Evolutionary conservation across 164 flowering plant genomes (phyloP), one percentile per base, ranked within the genome.

Genomic region (Kalanchoe fedtschenkoi): DNA sequence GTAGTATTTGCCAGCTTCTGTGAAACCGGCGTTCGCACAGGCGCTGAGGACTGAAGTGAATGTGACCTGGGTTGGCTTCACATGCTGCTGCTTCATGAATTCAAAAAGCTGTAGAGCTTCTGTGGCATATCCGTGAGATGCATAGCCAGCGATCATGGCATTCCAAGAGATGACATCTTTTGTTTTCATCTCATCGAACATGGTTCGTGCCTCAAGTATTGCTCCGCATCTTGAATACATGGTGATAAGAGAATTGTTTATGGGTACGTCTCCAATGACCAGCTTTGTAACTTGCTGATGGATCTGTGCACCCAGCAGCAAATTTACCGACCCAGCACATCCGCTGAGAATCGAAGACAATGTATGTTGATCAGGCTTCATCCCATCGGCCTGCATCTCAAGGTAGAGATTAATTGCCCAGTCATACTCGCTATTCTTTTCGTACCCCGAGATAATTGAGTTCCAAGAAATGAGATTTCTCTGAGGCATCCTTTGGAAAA

Each of bases 211-310:
- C 47, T 66, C 63, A 22, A 13, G 21, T 44, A 66, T 66, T 21
- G 62, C 70, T 46, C 74, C 74, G 41, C 74, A 71, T 61, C 65
- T 67, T n/a, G 74, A 60, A 34, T 71, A 71, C 71, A 71, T 71
- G n/a, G 74, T 71, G 22, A 64, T 43, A 34, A 71, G 57, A 21
- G 71, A 63, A 32, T 68, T 71, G 35, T 68, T 60, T 54, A 68
- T 59, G 3, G 71, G 71, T 22, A 64, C 39, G 61, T 71, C 74
- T 37, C 68, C 28, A 61, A 64, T 44, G 30, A 67, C 64, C 15
- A 65, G 21, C 71, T 71, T 71, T 26, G 28, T 44, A 60, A 68
- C 60, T 30, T 63, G 68, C 53, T 71, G 71, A 64, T 71, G 67
- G 34, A 69, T 42, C 60, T 72, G 71, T 53, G 16, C 63, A 34